These are phyloP conservation scores for Schwanniomyces yamadae DNA, from an alignment of 805 yeast genomes.

Conservation along the genomic window DNA sequence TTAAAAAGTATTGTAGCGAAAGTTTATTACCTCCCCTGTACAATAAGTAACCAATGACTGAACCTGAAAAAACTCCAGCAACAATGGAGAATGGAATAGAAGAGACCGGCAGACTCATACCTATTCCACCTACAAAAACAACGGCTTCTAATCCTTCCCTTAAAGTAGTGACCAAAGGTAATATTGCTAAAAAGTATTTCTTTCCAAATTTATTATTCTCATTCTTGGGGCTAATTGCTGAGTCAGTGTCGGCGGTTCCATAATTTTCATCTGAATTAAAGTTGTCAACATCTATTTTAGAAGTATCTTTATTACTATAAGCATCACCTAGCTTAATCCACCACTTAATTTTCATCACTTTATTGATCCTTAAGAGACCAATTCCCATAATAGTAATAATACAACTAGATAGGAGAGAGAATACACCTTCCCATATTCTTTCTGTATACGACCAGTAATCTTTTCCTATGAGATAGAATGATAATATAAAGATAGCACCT, in stretches of 20 bases:
- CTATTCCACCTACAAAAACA: constrained; percentile 85
- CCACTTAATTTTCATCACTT: constrained; percentile 78
- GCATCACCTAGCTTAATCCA: constrained; percentile 46
- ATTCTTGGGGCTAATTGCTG: not conserved
- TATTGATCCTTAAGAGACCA: constrained; percentile 75
- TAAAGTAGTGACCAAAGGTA: constrained; percentile 82
- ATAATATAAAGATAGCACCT: constrained; percentile 67
- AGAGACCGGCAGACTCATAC: constrained; percentile 63
- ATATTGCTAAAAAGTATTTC: constrained; percentile 66
- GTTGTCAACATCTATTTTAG: not conserved
- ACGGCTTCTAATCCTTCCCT: constrained; percentile 93
- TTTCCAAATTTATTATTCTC: constrained; percentile 36
- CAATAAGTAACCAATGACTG: constrained; percentile 60
- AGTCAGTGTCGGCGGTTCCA: not conserved
- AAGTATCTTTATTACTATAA: constrained; percentile 19
- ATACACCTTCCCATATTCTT: constrained; percentile 83
- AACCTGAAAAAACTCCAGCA: constrained; percentile 58
- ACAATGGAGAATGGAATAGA: constrained; percentile 56
- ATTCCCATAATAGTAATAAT: constrained; percentile 87
- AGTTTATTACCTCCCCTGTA: constrained; percentile 79
- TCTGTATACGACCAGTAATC: constrained; percentile 89
- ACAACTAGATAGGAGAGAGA: constrained; percentile 73
- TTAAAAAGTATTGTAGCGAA: constrained; percentile 71
- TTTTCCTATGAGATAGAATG: constrained; percentile 75
- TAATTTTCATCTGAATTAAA: not conserved